Percentiles rank a stretch among this genome's conserved stretches.
These are phyloP conservation scores for Geotrichum aggregatum DNA, from an alignment of 1,139 yeast genomes.

Conservation along the genomic window DNA sequence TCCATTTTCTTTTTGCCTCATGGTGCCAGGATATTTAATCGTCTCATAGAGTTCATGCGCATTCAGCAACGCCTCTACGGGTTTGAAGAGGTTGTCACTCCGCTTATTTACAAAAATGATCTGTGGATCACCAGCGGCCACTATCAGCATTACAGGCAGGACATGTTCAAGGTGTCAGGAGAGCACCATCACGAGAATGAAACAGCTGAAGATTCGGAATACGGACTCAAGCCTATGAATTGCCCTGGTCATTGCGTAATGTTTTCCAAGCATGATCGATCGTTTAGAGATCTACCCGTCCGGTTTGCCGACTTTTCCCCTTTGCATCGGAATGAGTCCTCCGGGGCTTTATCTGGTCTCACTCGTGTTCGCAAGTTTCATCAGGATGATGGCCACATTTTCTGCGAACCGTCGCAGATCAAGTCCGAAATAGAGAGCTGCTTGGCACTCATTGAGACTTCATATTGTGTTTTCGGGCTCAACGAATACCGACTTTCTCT, in stretches of 20 bases:
- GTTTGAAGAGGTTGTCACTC: constrained; percentile 89
- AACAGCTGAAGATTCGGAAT: constrained; percentile 49
- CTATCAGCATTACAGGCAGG: constrained; percentile 92
- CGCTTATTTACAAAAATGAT: constrained; percentile 77
- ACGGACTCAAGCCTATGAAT: constrained; percentile 91
- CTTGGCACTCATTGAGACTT: constrained; percentile 67
- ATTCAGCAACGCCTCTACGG: constrained; percentile 77
- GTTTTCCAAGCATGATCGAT: constrained; percentile 75
- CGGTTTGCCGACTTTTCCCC: constrained; percentile 91
- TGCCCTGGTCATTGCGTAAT: constrained; percentile 90
- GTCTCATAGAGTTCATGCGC: constrained; percentile 75
- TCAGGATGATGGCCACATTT: constrained; percentile 98
- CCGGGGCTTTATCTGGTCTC: constrained; percentile 90
- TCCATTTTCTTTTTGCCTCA: constrained; percentile 85
- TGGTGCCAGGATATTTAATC: constrained; percentile 82
- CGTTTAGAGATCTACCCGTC: constrained; percentile 85
- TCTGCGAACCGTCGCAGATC: constrained; percentile 81
- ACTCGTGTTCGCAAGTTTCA: constrained; percentile 95
- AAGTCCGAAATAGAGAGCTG: constrained; percentile 72
- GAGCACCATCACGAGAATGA: constrained; percentile 32
- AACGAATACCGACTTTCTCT: constrained; percentile 63
- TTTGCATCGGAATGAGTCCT: constrained; percentile 88
- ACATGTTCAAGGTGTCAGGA: constrained; percentile 73
- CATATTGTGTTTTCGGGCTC: constrained; percentile 77
- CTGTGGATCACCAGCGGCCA: constrained; percentile 94